Percentiles rank a stretch among this genome's conserved stretches.
phyloP scores from a whole-genome alignment of 129 eudicot genomes.

The Chrysanthemum lavandulifolium region DNA sequence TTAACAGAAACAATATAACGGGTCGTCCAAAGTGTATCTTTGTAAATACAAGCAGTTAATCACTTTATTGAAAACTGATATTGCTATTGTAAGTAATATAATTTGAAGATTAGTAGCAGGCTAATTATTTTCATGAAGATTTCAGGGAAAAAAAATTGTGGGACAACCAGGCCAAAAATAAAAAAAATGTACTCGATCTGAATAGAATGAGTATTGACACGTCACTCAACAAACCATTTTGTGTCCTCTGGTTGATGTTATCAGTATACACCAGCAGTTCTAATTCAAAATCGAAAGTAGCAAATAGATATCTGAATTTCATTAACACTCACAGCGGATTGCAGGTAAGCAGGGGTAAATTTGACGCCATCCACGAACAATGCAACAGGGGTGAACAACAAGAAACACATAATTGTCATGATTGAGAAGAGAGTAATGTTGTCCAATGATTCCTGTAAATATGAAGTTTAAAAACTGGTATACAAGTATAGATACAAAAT shows the following conservation, averaged over 20 bases:
- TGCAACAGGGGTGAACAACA: constrained; percentile 69
- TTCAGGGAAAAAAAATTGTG: too few species aligned
- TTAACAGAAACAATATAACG: too few species aligned
- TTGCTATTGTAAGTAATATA: too few species aligned
- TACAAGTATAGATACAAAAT: neutral
- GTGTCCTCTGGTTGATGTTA: neutral
- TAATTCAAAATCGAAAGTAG: neutral
- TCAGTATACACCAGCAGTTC: constrained; percentile 9
- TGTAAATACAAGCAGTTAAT: too few species aligned
- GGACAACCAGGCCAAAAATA: too few species aligned
- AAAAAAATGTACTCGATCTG: too few species aligned
- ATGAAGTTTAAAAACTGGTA: constrained; percentile 1
- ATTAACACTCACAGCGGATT: constrained; percentile 72
- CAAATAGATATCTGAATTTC: constrained; percentile 10
- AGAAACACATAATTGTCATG: constrained; percentile 88
- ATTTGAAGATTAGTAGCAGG: too few species aligned
- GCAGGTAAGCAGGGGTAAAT: constrained; percentile 80
- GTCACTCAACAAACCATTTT: neutral
- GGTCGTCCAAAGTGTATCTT: neutral
- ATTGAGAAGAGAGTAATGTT: constrained; percentile 92
- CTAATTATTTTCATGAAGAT: too few species aligned
- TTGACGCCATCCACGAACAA: constrained; percentile 83
- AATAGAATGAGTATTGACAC: neutral
- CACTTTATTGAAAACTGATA: too few species aligned
- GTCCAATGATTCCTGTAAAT: constrained; percentile 83